Base-by-base conservation (phyloP, 2,329 filamentous ascomycete species). In the Diaporthe humulicola region DNA sequence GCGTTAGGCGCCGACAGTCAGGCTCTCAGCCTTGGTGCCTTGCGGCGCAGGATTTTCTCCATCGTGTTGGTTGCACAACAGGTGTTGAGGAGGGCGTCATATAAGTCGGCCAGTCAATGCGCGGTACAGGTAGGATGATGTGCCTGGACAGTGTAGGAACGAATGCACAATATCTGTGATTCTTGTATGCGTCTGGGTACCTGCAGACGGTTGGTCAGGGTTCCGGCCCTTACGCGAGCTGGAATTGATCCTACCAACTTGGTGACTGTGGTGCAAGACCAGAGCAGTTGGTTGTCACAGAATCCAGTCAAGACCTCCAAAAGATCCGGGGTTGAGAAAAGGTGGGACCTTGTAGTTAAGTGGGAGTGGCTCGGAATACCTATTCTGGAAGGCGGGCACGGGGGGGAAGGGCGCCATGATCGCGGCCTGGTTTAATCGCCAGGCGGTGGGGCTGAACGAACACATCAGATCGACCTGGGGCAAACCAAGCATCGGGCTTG, bases 391-490 rank as follows among this genome's bases (percentile, higher is more conserved):
- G 19, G 14, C n/a, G n/a, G n/a, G n/a, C n/a, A n/a, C n/a, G n/a
- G 54, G 52, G 12, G 14, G 25, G 14, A 17, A 56, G 19, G 61
- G 61, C 25, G 42, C 42, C 36, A 50, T 66, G 60, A 36, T 50
- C 42, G 25, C 60, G 25, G 14, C 33, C 19, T 50, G 60, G 30
- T 50, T 42, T 38, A 22, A 67, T 67, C 61, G 61, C 61, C 45
- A 67, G 64, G 64, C 64, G 45, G 64, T 69, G 64, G 64, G 64
- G 64, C 64, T 69, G 64, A 69, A 50, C 42, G 42, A 66, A 54
- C 33, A 69, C 45, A 69, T 50, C 61, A 67, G 61, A 66, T 66
- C 25, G 25, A 64, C 38, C 40, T 64, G n/a, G n/a, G 14, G 12
- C 57, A 40, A 22, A 19, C 45, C 38, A 30, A 42, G 38, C 12